Evolutionary conservation across 2,329 filamentous ascomycete species (phyloP).

Genomic region (Mycosphaerelloides madeirae): DNA sequence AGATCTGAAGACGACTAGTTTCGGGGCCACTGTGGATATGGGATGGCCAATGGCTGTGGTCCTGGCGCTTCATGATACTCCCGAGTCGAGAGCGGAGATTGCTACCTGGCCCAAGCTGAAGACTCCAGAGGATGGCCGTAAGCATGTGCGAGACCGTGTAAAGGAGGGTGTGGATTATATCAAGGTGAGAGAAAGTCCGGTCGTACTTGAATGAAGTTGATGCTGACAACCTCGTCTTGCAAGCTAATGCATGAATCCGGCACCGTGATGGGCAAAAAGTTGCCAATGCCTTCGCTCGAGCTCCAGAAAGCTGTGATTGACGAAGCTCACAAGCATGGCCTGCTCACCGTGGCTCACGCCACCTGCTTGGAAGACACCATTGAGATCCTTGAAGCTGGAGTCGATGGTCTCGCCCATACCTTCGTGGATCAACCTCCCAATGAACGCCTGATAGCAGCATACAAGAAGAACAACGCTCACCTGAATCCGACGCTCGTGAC

Average conservation of each 20-base stretch:
- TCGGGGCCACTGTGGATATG: slow-evolving; percentile 48
- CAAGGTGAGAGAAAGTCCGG: slow-evolving; percentile 30
- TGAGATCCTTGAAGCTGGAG: slow-evolving; percentile 38
- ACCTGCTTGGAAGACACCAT: slow-evolving; percentile 38
- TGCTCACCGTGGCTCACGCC: slow-evolving; percentile 40
- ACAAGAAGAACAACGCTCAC: slow-evolving; percentile 40
- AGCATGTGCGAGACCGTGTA: slow-evolving; percentile 40
- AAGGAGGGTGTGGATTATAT: slow-evolving; percentile 46
- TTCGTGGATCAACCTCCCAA: slow-evolving; percentile 40
- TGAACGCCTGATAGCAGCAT: slow-evolving; percentile 38
- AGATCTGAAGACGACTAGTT: slow-evolving; percentile 47
- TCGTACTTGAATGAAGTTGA: too few relatives aligned
- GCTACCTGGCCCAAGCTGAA: slow-evolving; percentile 46
- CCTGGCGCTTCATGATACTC: slow-evolving; percentile 34
- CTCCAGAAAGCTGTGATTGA: slow-evolving; percentile 45
- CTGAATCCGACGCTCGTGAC: slow-evolving; percentile 41
- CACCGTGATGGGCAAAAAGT: slow-evolving; percentile 34
- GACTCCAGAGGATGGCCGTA: slow-evolving; percentile 37
- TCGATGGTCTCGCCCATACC: slow-evolving; percentile 43
- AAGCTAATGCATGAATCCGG: slow-evolving; percentile 48
- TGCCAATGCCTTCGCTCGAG: slow-evolving; percentile 39
- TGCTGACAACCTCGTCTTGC: too few relatives aligned
- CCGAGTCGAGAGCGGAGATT: slow-evolving; percentile 36
- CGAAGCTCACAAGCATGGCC: slow-evolving; percentile 35
- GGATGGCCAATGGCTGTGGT: slow-evolving; percentile 49